A percentile compares a stretch with the other conserved stretches of the same genome.
Conservation (phyloP, 2,329 filamentous ascomycete species). For the Westerdykella ornata region DNA sequence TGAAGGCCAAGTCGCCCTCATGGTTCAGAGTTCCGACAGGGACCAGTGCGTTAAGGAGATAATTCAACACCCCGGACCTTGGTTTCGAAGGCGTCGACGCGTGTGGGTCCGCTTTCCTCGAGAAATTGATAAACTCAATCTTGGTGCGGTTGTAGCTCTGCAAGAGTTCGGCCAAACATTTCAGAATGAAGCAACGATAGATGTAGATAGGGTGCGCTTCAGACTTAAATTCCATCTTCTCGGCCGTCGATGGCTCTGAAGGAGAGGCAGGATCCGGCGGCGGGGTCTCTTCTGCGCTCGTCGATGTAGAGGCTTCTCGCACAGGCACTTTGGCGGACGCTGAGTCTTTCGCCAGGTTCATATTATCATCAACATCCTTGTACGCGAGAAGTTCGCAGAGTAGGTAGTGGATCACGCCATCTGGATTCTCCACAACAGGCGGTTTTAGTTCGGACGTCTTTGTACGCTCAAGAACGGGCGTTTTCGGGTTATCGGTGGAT, state of each 20-base stretch:
- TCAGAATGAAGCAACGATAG: slow-evolving; percentile 90
- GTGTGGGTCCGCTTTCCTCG: slow-evolving; percentile 77
- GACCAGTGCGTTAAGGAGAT: slow-evolving; percentile 75
- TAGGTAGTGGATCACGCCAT: slow-evolving; percentile 91
- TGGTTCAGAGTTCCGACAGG: slow-evolving; percentile 60
- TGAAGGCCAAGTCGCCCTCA: slow-evolving; percentile 66
- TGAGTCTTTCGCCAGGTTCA: slow-evolving; percentile 17
- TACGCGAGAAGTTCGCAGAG: slow-evolving; percentile 89
- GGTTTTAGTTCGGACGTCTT: slow-evolving; percentile 69
- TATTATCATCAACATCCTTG: slow-evolving; percentile 81
- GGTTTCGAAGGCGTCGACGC: slow-evolving; percentile 89
- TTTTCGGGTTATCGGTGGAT: slow-evolving; percentile 29
- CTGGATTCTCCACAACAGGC: slow-evolving; percentile 82
- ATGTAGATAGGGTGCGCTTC: slow-evolving; percentile 95
- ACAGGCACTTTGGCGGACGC: slow-evolving; percentile 14
- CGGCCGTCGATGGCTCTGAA: slow-evolving; percentile 47
- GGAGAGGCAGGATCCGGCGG: slow-evolving; percentile 6
- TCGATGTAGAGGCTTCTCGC: slow-evolving; percentile 15
- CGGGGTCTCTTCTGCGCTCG: neutral
- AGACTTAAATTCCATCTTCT: slow-evolving; percentile 75
- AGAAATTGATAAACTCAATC: slow-evolving; percentile 99
- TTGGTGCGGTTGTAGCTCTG: slow-evolving; percentile 91
- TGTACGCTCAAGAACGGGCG: slow-evolving; percentile 53
- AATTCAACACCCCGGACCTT: slow-evolving; percentile 85
- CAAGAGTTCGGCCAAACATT: slow-evolving; percentile 83